phyloP scores from a whole-genome alignment of 2,329 filamentous ascomycete species.

The Stachybotrys chlorohalonatus region DNA sequence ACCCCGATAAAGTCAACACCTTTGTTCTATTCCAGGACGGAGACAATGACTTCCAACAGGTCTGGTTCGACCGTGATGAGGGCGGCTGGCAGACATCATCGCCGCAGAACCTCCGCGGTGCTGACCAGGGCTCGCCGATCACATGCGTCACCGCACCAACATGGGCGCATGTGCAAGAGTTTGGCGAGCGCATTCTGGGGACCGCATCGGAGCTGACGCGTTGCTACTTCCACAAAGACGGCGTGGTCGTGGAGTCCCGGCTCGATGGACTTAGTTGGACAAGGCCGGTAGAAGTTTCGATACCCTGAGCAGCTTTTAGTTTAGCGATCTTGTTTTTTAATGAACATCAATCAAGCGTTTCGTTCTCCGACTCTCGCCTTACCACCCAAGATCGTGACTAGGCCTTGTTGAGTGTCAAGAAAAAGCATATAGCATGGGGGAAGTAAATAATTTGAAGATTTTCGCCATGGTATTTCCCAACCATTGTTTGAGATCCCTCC shows the following conservation, averaged over 20 bases:
- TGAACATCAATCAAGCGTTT: background rate
- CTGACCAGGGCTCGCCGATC: background rate
- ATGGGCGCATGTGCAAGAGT: background rate
- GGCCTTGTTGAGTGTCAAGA: too few species aligned
- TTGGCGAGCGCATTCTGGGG: background rate
- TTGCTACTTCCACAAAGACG: constrained; percentile 1
- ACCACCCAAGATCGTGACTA: too few species aligned
- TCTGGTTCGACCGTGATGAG: background rate
- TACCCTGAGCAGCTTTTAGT: background rate
- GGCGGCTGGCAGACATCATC: background rate
- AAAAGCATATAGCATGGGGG: too few species aligned
- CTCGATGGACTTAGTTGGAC: background rate
- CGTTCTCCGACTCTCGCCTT: too few species aligned
- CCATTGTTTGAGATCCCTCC: too few species aligned
- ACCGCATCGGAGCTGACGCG: background rate
- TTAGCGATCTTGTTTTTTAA: background rate
- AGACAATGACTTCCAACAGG: background rate
- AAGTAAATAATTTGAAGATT: too few species aligned
- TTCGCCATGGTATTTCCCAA: too few species aligned
- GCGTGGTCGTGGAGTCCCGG: background rate
- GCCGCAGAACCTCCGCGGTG: background rate
- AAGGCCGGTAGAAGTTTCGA: background rate
- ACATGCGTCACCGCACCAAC: background rate
- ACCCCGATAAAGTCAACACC: background rate
- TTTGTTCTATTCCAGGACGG: background rate